phyloP scores from a whole-genome alignment of 345 rosid species.

The Citrus australasica region DNA sequence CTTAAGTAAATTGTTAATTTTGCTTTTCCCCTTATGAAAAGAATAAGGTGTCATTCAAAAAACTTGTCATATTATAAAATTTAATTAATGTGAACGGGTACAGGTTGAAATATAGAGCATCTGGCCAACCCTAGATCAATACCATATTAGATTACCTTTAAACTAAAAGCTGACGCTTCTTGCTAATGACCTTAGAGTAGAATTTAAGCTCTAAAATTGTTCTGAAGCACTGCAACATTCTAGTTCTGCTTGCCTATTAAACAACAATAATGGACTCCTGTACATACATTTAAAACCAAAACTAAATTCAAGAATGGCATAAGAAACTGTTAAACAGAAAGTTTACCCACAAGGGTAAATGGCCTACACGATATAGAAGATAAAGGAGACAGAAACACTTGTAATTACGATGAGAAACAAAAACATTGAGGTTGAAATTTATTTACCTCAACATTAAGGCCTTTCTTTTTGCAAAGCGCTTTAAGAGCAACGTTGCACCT shows the following conservation, averaged over 20 bases:
- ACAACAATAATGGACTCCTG: background rate
- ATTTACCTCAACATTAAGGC: slow-evolving; percentile 70
- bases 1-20: background rate
- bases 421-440: background rate
- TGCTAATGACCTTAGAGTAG: background rate
- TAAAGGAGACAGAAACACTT: background rate
- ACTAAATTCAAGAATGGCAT: background rate
- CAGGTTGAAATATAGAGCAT: too few species aligned
- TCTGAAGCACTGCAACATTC: background rate
- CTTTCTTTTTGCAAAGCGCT: slow-evolving; percentile 91
- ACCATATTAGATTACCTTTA: background rate
- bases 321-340: background rate
- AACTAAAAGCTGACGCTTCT: background rate
- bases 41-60: too few species aligned
- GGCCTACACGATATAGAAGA: background rate
- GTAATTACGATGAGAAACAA: background rate
- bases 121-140: background rate
- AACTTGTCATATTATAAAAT: too few species aligned
- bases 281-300: background rate
- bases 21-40: background rate
- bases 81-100: too few species aligned
- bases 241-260: background rate
- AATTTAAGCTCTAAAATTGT: background rate
- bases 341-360: background rate
- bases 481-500: slow-evolving; percentile 60